Conservation (phyloP, 371 early-diverging fungal genomes). For the Mucor irregularis region DNA sequence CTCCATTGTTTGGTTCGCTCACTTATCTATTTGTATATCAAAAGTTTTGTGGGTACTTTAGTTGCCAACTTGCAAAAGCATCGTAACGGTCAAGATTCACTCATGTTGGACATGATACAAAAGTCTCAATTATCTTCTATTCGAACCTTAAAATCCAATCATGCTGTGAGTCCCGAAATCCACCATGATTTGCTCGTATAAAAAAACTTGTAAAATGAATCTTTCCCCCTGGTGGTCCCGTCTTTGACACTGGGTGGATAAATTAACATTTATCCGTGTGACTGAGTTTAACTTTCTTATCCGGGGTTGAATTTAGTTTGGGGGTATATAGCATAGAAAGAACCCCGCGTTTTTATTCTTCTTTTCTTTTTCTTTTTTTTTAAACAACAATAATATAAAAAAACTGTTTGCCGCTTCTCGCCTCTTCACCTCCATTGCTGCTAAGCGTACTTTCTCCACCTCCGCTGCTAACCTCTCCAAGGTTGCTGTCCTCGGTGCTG, state of each 20-base stretch:
- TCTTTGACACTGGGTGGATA: not conserved
- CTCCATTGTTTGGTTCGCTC: not conserved
- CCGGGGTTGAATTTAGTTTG: slow-evolving; percentile 4
- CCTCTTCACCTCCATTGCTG: slow-evolving; percentile 49
- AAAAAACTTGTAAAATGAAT: slow-evolving; percentile 1
- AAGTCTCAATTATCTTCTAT: slow-evolving; percentile 40
- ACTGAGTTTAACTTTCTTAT: not conserved
- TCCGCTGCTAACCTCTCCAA: slow-evolving; percentile 68
- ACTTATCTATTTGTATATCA: not conserved
- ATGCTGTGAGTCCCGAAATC: slow-evolving; percentile 36
- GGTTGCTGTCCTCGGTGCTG: slow-evolving; percentile 87
- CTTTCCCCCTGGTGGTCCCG: slow-evolving; percentile 2
- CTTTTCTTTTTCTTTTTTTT: slow-evolving; percentile 19
- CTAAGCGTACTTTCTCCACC: slow-evolving; percentile 70
- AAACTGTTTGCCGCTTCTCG: slow-evolving; percentile 56
- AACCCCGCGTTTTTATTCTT: slow-evolving; percentile 22
- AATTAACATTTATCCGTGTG: slow-evolving; percentile 9
- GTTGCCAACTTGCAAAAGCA: slow-evolving; percentile 35
- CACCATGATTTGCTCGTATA: slow-evolving; percentile 5
- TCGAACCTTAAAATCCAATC: slow-evolving; percentile 35
- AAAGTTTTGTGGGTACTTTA: slow-evolving; percentile 49
- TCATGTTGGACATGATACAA: slow-evolving; percentile 17
- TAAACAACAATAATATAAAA: slow-evolving; percentile 32
- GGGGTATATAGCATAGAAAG: not conserved
- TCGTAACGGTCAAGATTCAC: not conserved